These are phyloP conservation scores for Hanseniaspora lindneri DNA, from an alignment of 805 yeast species.

Conservation along the genomic window DNA sequence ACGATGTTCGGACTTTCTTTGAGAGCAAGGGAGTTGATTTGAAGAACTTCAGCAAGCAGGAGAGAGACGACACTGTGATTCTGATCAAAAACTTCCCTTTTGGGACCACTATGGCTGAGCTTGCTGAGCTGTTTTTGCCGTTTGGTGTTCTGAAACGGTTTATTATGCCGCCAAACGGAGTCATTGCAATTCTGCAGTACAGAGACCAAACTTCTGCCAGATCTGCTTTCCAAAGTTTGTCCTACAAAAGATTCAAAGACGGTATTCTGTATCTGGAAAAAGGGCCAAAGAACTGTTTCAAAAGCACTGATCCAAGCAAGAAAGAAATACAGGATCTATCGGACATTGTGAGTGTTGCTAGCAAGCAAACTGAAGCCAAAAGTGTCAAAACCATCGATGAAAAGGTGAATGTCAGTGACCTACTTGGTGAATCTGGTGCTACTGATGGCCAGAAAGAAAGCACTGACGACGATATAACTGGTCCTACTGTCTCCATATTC, in stretches of 20 bases:
- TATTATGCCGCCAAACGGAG: constrained; percentile 92
- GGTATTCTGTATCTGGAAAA: constrained; percentile 82
- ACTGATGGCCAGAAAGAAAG: constrained; percentile 27
- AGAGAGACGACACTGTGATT: constrained; percentile 66
- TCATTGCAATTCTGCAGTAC: constrained; percentile 87
- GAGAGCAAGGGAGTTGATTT: constrained; percentile 78
- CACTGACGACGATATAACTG: constrained; percentile 37
- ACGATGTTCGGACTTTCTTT: constrained; percentile 78
- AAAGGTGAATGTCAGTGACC: constrained; percentile 33
- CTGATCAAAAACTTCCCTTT: constrained; percentile 83
- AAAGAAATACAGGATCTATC: constrained; percentile 24
- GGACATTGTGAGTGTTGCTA: constrained; percentile 18
- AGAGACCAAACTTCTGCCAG: constrained; percentile 74
- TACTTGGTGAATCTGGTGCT: constrained; percentile 30
- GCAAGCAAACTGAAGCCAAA: constrained; percentile 4
- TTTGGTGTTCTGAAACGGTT: constrained; percentile 71
- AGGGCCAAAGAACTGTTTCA: constrained; percentile 78
- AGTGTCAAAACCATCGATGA: constrained; percentile 10
- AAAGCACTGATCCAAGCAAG: constrained; percentile 38
- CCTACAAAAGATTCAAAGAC: constrained; percentile 79
- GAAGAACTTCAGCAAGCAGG: constrained; percentile 45
- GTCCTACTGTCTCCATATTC: constrained; percentile 78
- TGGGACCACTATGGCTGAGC: constrained; percentile 70
- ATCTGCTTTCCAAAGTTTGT: constrained; percentile 74
- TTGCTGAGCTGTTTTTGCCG: constrained; percentile 68